These are phyloP conservation scores for Cocos nucifera DNA, from an alignment of 176 grass and related monocot genomes.

Conservation along the genomic window DNA sequence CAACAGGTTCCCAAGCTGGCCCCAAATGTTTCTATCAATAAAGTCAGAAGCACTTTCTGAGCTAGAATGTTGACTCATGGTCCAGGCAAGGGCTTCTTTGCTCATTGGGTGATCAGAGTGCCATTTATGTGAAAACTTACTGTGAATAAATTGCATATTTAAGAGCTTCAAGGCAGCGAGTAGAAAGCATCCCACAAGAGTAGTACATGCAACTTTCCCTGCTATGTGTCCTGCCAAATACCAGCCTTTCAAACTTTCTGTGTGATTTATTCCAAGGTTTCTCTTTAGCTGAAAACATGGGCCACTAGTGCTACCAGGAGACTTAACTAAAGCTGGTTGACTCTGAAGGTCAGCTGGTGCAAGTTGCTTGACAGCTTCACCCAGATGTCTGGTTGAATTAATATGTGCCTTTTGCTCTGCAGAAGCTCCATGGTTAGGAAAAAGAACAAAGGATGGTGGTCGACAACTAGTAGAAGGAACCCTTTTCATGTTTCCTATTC, in stretches of 20 bases:
- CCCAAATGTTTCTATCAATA: too few relatives aligned
- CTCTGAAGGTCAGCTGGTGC: constrained; percentile 50
- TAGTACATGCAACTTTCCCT: constrained; percentile 54
- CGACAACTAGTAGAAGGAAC: constrained; percentile 26
- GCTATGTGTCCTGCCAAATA: constrained; percentile 34
- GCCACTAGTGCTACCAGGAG: constrained; percentile 23
- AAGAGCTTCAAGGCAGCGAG: constrained; percentile 53
- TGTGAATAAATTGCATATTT: constrained; percentile 41
- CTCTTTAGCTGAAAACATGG: constrained; percentile 54
- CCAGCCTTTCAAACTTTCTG: constrained; percentile 44
- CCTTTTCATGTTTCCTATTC: constrained; percentile 29
- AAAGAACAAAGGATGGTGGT: constrained; percentile 30
- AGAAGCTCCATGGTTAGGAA: constrained; percentile 28
- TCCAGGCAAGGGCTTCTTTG: constrained; percentile 12
- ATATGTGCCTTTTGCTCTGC: constrained; percentile 39
- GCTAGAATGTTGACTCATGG: constrained; percentile 26
- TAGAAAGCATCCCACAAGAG: constrained; percentile 53
- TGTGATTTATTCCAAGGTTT: constrained; percentile 39
- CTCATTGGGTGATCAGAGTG: constrained; percentile 10
- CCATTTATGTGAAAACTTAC: constrained; percentile 4
- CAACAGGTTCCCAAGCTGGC: too few relatives aligned
- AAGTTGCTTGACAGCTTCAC: constrained; percentile 92
- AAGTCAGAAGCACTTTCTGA: constrained; percentile 9
- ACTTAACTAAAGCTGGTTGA: constrained; percentile 31
- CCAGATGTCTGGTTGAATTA: constrained; percentile 58